Evolutionary conservation across 495 filamentous ascomycete species (phyloP), one percentile per base, ranked within the genome.

Genomic region (Neurospora terricola): DNA sequence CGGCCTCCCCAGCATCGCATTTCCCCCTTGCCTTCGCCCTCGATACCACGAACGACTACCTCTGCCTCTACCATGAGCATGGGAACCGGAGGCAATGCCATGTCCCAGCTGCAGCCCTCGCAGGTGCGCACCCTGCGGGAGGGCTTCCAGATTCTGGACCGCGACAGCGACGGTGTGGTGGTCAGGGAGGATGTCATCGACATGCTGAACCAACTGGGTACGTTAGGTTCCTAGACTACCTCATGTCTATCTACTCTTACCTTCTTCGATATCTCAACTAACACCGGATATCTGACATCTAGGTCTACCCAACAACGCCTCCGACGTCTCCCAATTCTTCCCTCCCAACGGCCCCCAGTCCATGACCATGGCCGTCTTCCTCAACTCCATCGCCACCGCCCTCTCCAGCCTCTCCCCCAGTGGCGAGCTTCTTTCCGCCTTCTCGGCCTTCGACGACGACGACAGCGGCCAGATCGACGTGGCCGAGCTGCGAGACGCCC

Each of bases 401-500:
- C 83, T 98, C n/a, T 87, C 88, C 1, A 86, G 89, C 0, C 83
- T 98, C 21, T 93, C 91, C 0, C 88, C 91, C 4, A 88, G 88
- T 14, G 85, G 89, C 27, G 96, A 99, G 74, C 87, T 99, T 0
- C 77, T 91, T 3, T 93, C 92, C 7, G 96, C 96, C 0, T 93
- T 99, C 75, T 91, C 92, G 11, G 96, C 96, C 0, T 99, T 99
- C 76, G 96, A 99, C 77, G 92, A 96, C 74, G 93, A 96, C 75
- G 96, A 99, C 80, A 94, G 92, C 77, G 96, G 96, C 9, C 93
- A 97, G 80, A 88, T 98, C 38, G 93, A 98, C 77, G 84, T 96
- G 21, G 86, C 81, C 2, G 95, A 97, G 80, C 83, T 99, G 69
- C 87, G 91, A 42, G 92, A 95, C 75, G 93, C 95, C 4, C 80